These are phyloP conservation scores for Flaveria robusta DNA, from an alignment of 129 eudicot genomes.

Conservation along the genomic window DNA sequence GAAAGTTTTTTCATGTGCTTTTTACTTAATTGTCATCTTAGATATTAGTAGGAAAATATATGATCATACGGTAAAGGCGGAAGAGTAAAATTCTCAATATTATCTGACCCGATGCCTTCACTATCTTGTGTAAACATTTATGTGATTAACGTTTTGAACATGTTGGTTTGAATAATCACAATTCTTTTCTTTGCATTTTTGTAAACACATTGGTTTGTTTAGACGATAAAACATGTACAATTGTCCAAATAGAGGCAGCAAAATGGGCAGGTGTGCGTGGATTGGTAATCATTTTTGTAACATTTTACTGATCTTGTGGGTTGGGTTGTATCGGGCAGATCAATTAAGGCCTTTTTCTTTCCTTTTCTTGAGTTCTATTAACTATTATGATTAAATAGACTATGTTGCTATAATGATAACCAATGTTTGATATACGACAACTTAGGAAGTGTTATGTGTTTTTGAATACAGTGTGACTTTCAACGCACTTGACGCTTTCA, in stretches of 20 bases:
- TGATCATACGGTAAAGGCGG: background rate
- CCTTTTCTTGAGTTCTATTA: background rate
- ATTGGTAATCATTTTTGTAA: background rate
- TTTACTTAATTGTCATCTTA: background rate
- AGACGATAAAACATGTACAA: background rate
- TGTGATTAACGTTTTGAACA: background rate
- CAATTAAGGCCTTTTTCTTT: background rate
- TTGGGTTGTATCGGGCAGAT: background rate
- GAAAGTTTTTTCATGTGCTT: background rate
- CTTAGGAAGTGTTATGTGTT: background rate
- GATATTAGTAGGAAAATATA: background rate
- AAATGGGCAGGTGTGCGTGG: background rate
- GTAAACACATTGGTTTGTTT: background rate
- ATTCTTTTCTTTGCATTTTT: background rate
- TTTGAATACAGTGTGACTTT: background rate
- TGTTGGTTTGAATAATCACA: background rate
- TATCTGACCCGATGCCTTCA: background rate
- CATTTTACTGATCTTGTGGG: background rate
- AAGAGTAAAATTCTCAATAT: background rate
- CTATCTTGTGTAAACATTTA: background rate
- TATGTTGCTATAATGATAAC: background rate
- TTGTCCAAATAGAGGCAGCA: background rate
- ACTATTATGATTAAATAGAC: background rate
- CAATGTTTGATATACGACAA: background rate
- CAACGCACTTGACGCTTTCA: constrained; percentile 8